phyloP scores from a whole-genome alignment of 768 basidiomycete genomes.

The Tulasnella calospora region DNA sequence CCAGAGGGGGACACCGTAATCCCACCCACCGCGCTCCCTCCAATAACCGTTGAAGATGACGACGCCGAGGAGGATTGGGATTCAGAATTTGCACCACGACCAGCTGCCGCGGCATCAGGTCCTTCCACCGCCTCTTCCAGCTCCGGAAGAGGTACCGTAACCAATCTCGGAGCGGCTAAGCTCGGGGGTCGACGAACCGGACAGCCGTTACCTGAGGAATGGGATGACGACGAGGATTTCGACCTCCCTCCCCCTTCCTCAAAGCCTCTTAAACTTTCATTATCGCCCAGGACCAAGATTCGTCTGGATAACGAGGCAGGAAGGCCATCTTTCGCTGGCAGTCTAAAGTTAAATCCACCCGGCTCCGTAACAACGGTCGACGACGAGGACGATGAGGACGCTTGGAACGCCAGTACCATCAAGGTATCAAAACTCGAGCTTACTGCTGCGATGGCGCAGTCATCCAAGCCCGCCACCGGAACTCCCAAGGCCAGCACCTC shows the following conservation, averaged over 20 bases:
- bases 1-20: constrained; percentile 57
- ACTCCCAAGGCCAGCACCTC: constrained; percentile 32
- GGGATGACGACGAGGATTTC: constrained; percentile 74
- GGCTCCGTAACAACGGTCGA: constrained; percentile 32
- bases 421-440: constrained; percentile 46
- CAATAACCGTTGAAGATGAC: background rate
- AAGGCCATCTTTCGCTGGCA: constrained; percentile 42
- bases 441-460: background rate
- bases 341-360: constrained; percentile 37
- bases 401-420: constrained; percentile 76
- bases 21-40: constrained; percentile 39
- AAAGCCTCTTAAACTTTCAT: constrained; percentile 8
- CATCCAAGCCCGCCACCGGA: constrained; percentile 41
- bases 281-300: constrained; percentile 17
- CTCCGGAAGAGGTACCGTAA: constrained; percentile 15
- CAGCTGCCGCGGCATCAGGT: background rate
- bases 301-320: constrained; percentile 7
- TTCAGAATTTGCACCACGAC: constrained; percentile 16
- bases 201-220: constrained; percentile 57
- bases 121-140: background rate
- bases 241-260: constrained; percentile 19
- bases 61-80: constrained; percentile 29
- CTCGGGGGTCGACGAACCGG: background rate
- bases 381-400: constrained; percentile 62
- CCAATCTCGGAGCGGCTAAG: constrained; percentile 17